Evolutionary conservation across 345 rosid genomes (phyloP), one percentile per base, ranked within the genome.

Genomic region (Eucalyptus melliodora): DNA sequence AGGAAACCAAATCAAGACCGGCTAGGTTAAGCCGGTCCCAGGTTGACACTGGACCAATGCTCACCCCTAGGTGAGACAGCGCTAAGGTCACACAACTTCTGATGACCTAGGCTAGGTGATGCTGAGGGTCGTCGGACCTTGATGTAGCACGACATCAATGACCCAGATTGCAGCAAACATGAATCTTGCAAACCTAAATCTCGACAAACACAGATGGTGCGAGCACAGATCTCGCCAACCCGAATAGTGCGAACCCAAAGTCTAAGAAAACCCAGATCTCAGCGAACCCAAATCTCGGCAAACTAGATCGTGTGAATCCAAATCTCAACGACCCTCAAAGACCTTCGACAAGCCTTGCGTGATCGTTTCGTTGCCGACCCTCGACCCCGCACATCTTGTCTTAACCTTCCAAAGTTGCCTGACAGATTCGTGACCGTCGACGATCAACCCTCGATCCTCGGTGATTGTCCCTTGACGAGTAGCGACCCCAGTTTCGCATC

Each of bases 1-100:
- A 0, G 1, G 24, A 53, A 53, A 53, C 24, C 0, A 0, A 0
- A 53, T 4, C 5, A 53, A 1, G 9, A 7, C 24, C 10, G 1
- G 0, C 24, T 19, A 53, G 24, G 2, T 19, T 19, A 0, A 53
- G 0, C 24, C 5, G 0, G 10, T 19, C 56, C 2, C 0, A 0
- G 5, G 5, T 53, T 19, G 24, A 53, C 24, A 8, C 56, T 1
- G n/a, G n/a, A n/a, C n/a, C n/a, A n/a, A n/a, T n/a, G n/a, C n/a
- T n/a, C n/a, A n/a, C n/a, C n/a, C n/a, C n/a, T n/a, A n/a, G n/a
- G n/a, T n/a, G 2, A 24, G 62, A 56, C 1, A 0, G 6, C 0
- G 3, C 27, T 56, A 24, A 56, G 1, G 12, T 56, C 0, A 30
- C 30, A 56, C 30, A 56, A 56, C 62, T 10, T 56, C 6, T 1